Evolutionary conservation across 2,329 filamentous ascomycete species (phyloP), one percentile per base, ranked within the genome.

Genomic region (Erysiphe neolycopersici): DNA sequence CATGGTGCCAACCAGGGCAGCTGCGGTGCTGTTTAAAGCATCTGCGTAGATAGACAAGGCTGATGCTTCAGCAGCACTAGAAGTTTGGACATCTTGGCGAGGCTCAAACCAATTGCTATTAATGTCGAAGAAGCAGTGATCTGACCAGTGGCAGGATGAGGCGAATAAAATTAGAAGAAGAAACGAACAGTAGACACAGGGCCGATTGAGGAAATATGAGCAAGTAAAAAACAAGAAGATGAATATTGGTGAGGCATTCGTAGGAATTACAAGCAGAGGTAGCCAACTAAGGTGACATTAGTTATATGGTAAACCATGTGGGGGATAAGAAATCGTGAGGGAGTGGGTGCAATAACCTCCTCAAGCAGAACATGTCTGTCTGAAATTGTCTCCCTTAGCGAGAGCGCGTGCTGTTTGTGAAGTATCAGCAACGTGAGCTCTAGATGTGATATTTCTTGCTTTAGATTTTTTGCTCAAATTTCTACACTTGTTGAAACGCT

Each of bases 141-240:
- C 79, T 51, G 78, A 80, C 81, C 81, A 89, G 68, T 85, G 78
- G 61, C 81, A 89, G 22, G 79, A 84, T 22, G 84, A 91, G 51
- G 85, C 71, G 65, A 94, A 92, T 52, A 98, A 82, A 53, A 95
- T 84, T 50, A 93, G 71, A 41, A 98, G 81, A 44, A 98, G 78
- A 48, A 94, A 76, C 47, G 84, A 93, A 71, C 89, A 98, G 69
- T 98, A 98, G 53, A 93, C 78, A 65, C 89, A 98, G 44, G 89
- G 89, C 44, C 87, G 77, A 63, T 94, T 92, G 54, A 98, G 76
- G 62, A 92, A 81, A 67, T 93, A 95, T 50, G 85, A 93, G 60
- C 85, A 83, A 50, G 83, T 69, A 64, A 98, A 78, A 67, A 89
- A 83, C 62, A 83, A 71, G 62, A 87, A 73, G 59, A 89, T 81